Conservation (phyloP, 2,329 filamentous ascomycete genomes). For the Pestalotiopsis sp. region DNA sequence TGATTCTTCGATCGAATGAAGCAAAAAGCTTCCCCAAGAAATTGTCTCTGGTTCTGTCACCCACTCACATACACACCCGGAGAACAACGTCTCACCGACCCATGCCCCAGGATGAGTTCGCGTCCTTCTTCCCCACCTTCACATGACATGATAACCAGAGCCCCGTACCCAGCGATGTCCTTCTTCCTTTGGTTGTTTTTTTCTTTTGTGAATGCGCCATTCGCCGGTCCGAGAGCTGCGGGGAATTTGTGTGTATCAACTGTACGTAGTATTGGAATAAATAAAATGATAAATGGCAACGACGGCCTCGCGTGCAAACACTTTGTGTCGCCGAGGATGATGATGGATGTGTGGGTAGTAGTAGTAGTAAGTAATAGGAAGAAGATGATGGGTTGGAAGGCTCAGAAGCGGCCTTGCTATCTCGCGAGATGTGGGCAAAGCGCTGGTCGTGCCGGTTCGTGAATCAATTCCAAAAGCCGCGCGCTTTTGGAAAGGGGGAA, state of each 20-base stretch:
- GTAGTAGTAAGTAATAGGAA: neutral
- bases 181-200: conserved; percentile 19
- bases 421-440: neutral
- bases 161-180: conserved; percentile 32
- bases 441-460: conserved; percentile 11
- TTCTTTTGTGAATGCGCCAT: conserved; percentile 40
- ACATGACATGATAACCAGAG: conserved; percentile 23
- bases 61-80: neutral
- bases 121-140: neutral
- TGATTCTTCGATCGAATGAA: neutral
- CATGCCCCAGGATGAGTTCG: neutral
- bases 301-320: neutral
- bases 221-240: conserved; percentile 37
- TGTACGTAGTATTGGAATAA: neutral
- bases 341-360: neutral
- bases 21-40: neutral
- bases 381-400: neutral
- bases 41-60: neutral
- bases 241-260: conserved; percentile 17
- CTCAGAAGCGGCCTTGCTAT: neutral
- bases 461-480: conserved; percentile 8
- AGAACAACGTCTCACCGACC: neutral
- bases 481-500: neutral
- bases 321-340: neutral
- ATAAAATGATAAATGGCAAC: neutral